phyloP scores from a whole-genome alignment of 192 early-diverging fungal genomes.

The Umbelopsis sp. region DNA sequence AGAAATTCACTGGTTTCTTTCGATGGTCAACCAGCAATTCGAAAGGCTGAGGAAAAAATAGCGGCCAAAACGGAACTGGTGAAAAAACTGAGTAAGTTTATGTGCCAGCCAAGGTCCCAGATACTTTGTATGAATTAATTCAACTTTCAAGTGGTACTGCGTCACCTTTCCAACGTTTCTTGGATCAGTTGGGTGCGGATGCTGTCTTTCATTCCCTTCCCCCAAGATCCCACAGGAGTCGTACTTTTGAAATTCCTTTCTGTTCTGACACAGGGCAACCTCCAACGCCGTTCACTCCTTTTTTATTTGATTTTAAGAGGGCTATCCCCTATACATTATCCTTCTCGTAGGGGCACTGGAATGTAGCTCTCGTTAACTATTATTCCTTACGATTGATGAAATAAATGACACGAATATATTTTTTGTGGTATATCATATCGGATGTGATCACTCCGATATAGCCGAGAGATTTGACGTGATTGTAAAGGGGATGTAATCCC shows the following conservation, averaged over 20 bases:
- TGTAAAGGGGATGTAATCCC: not conserved
- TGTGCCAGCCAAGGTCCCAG: no score
- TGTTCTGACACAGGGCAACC: not conserved
- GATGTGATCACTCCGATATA: constrained; percentile 3
- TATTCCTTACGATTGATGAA: no score
- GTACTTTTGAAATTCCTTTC: not conserved
- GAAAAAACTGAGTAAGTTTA: not conserved
- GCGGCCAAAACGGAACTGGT: no score
- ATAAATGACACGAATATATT: not conserved
- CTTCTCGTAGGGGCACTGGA: constrained; percentile 15
- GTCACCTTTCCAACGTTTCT: not conserved
- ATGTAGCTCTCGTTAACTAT: not conserved
- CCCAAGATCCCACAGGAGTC: not conserved
- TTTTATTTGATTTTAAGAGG: not conserved
- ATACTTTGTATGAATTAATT: not conserved
- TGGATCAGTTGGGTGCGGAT: not conserved
- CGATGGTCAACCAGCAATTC: not conserved
- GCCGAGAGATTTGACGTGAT: constrained; percentile 7
- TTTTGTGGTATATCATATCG: not conserved
- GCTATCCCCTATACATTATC: not conserved
- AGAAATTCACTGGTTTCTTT: not conserved
- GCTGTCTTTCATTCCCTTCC: not conserved
- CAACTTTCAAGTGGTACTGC: not conserved
- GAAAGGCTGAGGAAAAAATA: constrained; percentile 8
- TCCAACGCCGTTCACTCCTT: not conserved